phyloP scores from a whole-genome alignment of 768 basidiomycete genomes.

The Calocera cornea region DNA sequence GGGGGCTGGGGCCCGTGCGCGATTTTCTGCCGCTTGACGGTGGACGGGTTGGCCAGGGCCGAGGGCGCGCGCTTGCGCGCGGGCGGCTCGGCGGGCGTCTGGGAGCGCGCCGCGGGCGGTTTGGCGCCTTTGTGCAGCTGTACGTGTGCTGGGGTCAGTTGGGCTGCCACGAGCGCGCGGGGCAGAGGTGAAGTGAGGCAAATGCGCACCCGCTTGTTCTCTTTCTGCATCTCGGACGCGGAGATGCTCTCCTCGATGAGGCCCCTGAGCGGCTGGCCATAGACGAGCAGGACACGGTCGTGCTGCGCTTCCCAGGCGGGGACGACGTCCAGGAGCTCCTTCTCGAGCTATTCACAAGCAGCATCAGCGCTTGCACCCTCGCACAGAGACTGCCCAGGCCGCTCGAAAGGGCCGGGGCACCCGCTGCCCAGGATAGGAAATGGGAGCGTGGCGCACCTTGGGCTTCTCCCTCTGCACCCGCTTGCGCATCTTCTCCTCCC shows the following conservation, averaged over 20 bases:
- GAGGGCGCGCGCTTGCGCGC: background rate
- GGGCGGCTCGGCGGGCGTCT: background rate
- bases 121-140: background rate
- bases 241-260: conserved; percentile 60
- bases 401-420: too few relatives aligned
- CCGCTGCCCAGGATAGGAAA: background rate
- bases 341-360: conserved; percentile 65
- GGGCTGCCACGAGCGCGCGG: too few relatives aligned
- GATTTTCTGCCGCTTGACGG: background rate
- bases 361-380: background rate
- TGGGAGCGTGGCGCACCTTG: conserved; percentile 40
- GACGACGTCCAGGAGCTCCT: conserved; percentile 63
- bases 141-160: too few relatives aligned
- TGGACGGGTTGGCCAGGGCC: background rate
- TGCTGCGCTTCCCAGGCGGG: conserved; percentile 76
- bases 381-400: background rate
- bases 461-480: conserved; percentile 87
- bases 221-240: conserved; percentile 49
- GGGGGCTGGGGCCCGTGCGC: background rate
- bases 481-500: conserved; percentile 97
- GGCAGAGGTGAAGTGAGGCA: background rate
- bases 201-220: conserved; percentile 46
- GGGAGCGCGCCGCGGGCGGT: background rate
- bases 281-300: conserved; percentile 63
- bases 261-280: conserved; percentile 69